These are phyloP conservation scores for Fraxinus angustifolia DNA, from an alignment of 305 asterid genomes.

Conservation along the genomic window DNA sequence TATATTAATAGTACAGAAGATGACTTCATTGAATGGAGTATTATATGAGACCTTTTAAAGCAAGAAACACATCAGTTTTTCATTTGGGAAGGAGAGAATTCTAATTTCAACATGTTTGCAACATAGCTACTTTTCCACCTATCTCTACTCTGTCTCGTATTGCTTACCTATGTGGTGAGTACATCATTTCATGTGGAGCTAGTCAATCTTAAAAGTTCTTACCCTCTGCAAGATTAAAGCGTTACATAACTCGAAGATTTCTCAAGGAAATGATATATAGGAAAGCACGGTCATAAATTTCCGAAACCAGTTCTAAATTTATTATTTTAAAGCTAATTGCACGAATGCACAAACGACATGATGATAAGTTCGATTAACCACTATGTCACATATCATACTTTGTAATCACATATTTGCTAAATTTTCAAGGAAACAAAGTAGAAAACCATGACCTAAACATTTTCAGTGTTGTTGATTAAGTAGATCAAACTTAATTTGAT, in stretches of 20 bases:
- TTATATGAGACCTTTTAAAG: background rate
- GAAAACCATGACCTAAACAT: background rate
- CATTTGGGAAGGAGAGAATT: background rate
- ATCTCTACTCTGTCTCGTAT: background rate
- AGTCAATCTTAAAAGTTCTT: background rate
- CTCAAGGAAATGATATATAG: background rate
- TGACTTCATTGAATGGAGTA: background rate
- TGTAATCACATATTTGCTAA: background rate
- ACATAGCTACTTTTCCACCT: background rate
- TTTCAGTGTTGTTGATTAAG: background rate
- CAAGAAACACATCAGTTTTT: background rate
- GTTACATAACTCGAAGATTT: background rate
- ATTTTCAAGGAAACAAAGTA: background rate
- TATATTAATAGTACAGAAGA: background rate
- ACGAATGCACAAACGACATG: background rate
- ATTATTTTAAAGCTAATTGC: background rate
- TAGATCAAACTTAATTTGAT: background rate
- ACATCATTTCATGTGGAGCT: background rate
- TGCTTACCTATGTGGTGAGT: background rate
- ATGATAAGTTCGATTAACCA: background rate
- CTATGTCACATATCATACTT: background rate
- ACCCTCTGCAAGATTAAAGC: background rate
- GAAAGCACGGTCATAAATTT: background rate
- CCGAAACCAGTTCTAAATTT: background rate
- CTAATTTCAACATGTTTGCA: background rate